Evolutionary conservation across 2,329 filamentous ascomycete genomes (phyloP).

Genomic region (Trichophaea hybrida): DNA sequence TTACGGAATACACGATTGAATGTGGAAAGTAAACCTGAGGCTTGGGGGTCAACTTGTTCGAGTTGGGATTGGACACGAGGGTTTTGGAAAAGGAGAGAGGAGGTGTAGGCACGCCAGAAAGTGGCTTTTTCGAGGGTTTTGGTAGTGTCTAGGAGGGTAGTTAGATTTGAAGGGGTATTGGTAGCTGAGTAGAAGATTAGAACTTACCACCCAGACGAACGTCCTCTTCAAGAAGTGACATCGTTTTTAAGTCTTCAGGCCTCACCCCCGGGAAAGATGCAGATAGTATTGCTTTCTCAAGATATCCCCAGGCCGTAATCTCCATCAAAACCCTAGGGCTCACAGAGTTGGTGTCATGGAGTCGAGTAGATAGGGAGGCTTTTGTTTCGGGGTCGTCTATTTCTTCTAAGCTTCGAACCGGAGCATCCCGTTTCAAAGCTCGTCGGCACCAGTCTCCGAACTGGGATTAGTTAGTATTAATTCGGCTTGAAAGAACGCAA

Average conservation of each 20-base stretch:
- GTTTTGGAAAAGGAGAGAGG: neutral
- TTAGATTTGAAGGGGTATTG: neutral
- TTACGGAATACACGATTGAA: neutral
- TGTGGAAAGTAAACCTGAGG: neutral
- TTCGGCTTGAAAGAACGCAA: neutral
- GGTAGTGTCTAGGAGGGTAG: neutral
- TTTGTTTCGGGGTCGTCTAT: neutral
- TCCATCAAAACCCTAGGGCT: neutral
- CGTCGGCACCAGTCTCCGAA: neutral
- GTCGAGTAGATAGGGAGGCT: neutral
- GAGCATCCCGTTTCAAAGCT: neutral
- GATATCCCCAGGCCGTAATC: neutral
- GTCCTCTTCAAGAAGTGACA: neutral
- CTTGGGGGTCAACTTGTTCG: neutral
- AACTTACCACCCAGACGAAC: neutral
- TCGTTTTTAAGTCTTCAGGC: neutral
- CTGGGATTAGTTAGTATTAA: neutral
- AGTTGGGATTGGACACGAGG: neutral
- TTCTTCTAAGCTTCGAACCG: neutral
- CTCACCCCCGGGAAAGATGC: neutral
- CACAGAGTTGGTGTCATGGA: neutral
- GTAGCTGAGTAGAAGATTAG: neutral
- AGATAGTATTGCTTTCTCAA: neutral
- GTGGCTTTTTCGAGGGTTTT: neutral
- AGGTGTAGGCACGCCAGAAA: neutral